Base-by-base conservation (phyloP, 345 rosid species). In the Moringa oleifera region DNA sequence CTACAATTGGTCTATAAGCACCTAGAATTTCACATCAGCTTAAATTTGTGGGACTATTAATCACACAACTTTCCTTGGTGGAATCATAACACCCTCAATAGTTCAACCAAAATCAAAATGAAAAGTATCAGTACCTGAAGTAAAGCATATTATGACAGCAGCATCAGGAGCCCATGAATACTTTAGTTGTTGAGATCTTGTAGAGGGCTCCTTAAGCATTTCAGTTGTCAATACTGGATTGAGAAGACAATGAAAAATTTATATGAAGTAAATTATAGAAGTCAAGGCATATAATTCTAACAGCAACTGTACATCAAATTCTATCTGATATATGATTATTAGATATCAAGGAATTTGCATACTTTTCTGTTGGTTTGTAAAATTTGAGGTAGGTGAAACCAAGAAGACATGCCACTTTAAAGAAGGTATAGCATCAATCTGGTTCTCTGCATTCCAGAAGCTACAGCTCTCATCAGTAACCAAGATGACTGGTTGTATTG, bases 131-230 rank as follows among this genome's bases (percentile, higher is more conserved):
- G 2, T 80, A 84, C 98, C 96, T 24, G 91, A 88, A 67, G 92
- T 93, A 71, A 93, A 93, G 78, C 96, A 93, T 67, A 90, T 82
- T 55, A 93, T 20, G 6, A 75, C 87, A 58, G 90, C 89, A 20
- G 81, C 87, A 64, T 83, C 76, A n/a, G 88, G 82, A 53, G 94
- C 90, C 91, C 85, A 90, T 9, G 73, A 37, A 37, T 76, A 82
- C 54, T 70, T 64, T 23, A 67, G 9, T 23, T 71, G 55, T 21
- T 61, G 61, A 67, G 73, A 57, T 24, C 66, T 62, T 19, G 17
- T 18, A 0, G 20, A 18, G 19, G 53, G 16, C 21, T 65, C 73
- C 70, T 68, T 71, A 58, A 82, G 64, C 75, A 68, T 71, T 63
- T 81, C 85, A 25, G 65, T 67, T 20, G 86, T 72, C 59, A 83